phyloP scores from a whole-genome alignment of 768 basidiomycete species.

The Lenzites betulinus region DNA sequence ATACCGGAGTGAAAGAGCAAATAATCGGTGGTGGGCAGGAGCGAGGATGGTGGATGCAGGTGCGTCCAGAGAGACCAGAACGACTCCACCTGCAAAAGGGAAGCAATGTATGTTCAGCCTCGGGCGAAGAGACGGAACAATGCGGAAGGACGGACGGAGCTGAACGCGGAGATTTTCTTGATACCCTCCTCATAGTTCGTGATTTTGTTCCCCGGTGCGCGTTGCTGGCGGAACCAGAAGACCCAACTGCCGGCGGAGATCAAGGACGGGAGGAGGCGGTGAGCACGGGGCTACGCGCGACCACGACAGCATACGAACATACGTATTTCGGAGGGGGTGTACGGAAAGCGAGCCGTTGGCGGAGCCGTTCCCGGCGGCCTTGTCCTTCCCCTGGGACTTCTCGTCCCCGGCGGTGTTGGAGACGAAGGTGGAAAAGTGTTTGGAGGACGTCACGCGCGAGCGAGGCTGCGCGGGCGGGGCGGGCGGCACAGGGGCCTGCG shows the following conservation, averaged over 20 bases:
- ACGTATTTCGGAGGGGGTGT: slow-evolving; percentile 86
- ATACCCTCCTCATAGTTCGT: slow-evolving; percentile 94
- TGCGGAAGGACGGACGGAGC: slow-evolving; percentile 58
- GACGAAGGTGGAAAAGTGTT: slow-evolving; percentile 72
- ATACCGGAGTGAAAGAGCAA: slow-evolving; percentile 87
- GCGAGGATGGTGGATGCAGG: slow-evolving; percentile 78
- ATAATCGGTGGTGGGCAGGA: slow-evolving; percentile 91
- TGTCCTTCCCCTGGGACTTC: slow-evolving; percentile 46
- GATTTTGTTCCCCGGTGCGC: slow-evolving; percentile 86
- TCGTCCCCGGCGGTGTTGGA: slow-evolving; percentile 45
- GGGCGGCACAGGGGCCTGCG: slow-evolving; percentile 27
- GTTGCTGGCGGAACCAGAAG: slow-evolving; percentile 91
- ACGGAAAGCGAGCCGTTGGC: slow-evolving; percentile 46
- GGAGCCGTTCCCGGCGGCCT: slow-evolving; percentile 36
- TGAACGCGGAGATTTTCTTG: slow-evolving; percentile 87
- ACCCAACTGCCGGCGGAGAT: slow-evolving; percentile 61
- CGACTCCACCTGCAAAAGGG: slow-evolving; percentile 71
- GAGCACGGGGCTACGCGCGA: slow-evolving; percentile 22
- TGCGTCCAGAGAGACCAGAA: slow-evolving; percentile 97
- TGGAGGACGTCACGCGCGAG: slow-evolving; percentile 59
- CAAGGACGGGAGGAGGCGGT: slow-evolving; percentile 1
- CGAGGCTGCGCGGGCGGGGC: slow-evolving; percentile 32
- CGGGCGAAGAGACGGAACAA: background rate
- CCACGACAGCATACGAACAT: slow-evolving; percentile 58
- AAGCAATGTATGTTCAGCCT: background rate